Evolutionary conservation across 768 basidiomycete species (phyloP), one percentile per base, ranked within the genome.

Genomic region (Fistulinella prunicolor): DNA sequence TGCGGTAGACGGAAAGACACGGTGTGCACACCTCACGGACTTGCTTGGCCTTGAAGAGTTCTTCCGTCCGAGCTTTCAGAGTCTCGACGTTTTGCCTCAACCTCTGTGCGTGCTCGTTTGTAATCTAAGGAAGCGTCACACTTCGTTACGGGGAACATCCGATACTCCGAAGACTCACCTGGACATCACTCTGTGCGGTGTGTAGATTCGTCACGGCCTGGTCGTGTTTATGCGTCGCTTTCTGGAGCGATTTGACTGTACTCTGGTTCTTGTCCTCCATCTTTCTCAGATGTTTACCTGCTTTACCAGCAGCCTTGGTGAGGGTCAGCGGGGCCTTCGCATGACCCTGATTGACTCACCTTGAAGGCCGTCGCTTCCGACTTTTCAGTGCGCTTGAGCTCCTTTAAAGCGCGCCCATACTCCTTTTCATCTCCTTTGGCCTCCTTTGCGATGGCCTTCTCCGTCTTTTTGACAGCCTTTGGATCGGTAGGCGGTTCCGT

Each of bases 331-430:
- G n/a, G 36, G 5, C 34, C 53, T 19, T 26, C 9, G 32, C 12
- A 34, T 16, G 22, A 38, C 21, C 21, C 21, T 36, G 26, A 24
- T 7, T 5, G 17, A 40, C 63, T 50, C 23, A 78, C 81, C 70
- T 82, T 83, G 47, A 73, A 67, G 21, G 76, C 73, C 57, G 79
- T 80, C 28, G 67, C 59, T 46, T 79, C 71, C 13, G 65, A 62
- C 69, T 83, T 83, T 60, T 86, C 81, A 8, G 73, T 70, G 26
- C 68, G 66, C 17, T 67, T 64, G 26, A 86, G 67, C 41, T 82
- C 78, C 58, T 80, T 81, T 51, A 81, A 51, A 28, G 78, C 73
- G 38, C 75, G 72, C 60, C 80, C 73, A 55, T 86, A 61, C 26
- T 64, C 65, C 39, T 66, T 71, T 45, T 78, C 70, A 59, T 82